Base-by-base conservation (phyloP, 75 land plant genomes). In the Azolla pinnata region DNA sequence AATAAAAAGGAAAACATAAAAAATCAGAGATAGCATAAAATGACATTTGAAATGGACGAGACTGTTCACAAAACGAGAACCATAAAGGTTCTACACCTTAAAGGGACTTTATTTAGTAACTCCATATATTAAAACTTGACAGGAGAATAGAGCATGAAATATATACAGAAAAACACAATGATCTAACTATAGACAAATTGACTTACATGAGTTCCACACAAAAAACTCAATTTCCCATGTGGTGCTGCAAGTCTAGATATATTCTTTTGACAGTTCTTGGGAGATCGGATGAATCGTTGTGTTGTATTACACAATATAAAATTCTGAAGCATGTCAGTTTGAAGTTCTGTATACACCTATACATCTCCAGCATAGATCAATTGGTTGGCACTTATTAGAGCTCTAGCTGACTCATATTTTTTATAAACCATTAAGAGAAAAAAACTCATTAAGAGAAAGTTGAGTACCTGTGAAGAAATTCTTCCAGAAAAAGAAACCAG, bases 271-370 rank as follows among this genome's bases (percentile, higher is more conserved):
- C 72, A 65, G 29, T 71, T 82, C 66, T 79, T 88, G 28, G 77
- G 35, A 25, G 95, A 80, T 18, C 98, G 61, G 21, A 93, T 64
- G 66, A 85, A 88, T 1, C 98, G 72, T 59, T 87, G 93, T 32
- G 93, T 93, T 16, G 98, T 87, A 70, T 89, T 93, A 63, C 98
- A 93, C n/a, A 93, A 77, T 46, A 88, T 75, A 54, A 88, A 88
- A 57, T 93, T 93, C 18, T 86, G 83, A 42, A 93, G 66, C 63
- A 93, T 74, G 63, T 93, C 98, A 85, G 71, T 88, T 68, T 81
- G 96, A 76, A 93, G 81, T 60, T 93, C 98, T 53, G 75, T 62
- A 77, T 83, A 82, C 21, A 91, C 78, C 97, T 91, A 52, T 19
- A 49, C 42, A 38, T 38, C 42, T 38, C 14, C 42, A 38, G 42